A percentile compares a stretch with the other conserved stretches of the same genome.
Evolutionary conservation across 108 stramenopile species (phyloP).

Genomic region (Heterococcus sp.): DNA sequence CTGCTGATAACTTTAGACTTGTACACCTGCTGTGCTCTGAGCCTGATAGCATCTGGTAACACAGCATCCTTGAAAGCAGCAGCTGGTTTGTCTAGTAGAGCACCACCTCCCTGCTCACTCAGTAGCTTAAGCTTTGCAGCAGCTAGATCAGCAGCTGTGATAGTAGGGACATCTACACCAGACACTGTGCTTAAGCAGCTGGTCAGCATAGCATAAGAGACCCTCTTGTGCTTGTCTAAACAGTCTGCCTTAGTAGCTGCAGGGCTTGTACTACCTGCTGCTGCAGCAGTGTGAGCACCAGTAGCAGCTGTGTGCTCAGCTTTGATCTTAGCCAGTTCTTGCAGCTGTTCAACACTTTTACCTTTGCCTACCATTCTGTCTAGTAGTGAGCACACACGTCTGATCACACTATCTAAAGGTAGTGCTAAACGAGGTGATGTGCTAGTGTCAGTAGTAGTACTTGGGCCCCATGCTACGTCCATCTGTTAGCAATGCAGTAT

Average conservation of each 20-base stretch:
- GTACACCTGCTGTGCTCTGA: too few species aligned
- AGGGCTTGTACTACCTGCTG: neutral
- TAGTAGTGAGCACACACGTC: slow-evolving; percentile 22
- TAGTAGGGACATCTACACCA: slow-evolving; percentile 3
- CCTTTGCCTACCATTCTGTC: slow-evolving; percentile 28
- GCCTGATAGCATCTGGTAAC: too few species aligned
- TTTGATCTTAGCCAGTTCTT: neutral
- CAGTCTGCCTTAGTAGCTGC: slow-evolving; percentile 7
- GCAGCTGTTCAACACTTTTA: neutral
- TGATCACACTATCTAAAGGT: slow-evolving; percentile 18
- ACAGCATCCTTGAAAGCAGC: too few species aligned
- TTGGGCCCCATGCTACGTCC: slow-evolving; percentile 31
- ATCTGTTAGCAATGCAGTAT: neutral
- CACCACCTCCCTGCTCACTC: too few species aligned
- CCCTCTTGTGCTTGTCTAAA: slow-evolving; percentile 19
- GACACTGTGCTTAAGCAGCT: slow-evolving; percentile 11
- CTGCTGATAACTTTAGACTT: too few species aligned
- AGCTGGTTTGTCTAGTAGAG: too few species aligned
- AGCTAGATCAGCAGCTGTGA: slow-evolving; percentile 18
- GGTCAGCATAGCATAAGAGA: slow-evolving; percentile 9
- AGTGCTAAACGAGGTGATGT: slow-evolving; percentile 9
- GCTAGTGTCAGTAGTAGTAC: slow-evolving; percentile 12
- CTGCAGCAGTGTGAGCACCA: too few species aligned
- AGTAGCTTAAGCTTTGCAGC: too few species aligned
- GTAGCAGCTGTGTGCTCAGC: neutral